phyloP scores from a whole-genome alignment of 2,329 filamentous ascomycete species.

The Neocatenulostroma microsporum region DNA sequence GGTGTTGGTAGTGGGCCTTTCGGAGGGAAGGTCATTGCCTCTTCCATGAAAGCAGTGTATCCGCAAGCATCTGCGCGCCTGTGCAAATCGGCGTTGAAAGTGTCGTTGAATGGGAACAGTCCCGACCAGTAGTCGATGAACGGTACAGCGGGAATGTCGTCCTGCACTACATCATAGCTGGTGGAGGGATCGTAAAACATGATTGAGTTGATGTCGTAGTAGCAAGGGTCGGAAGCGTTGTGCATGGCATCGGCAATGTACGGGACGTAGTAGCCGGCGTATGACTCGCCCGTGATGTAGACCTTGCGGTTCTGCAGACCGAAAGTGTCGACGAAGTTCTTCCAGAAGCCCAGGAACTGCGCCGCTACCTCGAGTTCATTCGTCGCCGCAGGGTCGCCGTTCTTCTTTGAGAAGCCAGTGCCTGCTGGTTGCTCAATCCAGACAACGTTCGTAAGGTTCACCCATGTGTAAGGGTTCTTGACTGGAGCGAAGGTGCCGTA shows the following conservation, averaged over 20 bases:
- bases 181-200: constrained; percentile 34
- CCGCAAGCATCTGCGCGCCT: constrained; percentile 29
- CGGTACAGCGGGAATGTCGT: constrained; percentile 42
- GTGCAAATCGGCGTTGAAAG: constrained; percentile 32
- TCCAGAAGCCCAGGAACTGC: constrained; percentile 40
- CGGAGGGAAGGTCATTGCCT: constrained; percentile 36
- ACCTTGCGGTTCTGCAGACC: constrained; percentile 45
- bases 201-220: constrained; percentile 28
- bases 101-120: constrained; percentile 37
- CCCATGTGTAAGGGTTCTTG: constrained; percentile 36
- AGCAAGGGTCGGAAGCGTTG: constrained; percentile 20
- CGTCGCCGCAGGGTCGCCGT: constrained; percentile 21
- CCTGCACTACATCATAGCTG: constrained; percentile 43
- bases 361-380: constrained; percentile 35
- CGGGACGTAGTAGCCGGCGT: constrained; percentile 26
- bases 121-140: constrained; percentile 35
- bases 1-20: constrained; percentile 16
- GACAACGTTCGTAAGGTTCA: constrained; percentile 35
- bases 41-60: constrained; percentile 42
- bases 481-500: constrained; percentile 25
- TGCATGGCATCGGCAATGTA: constrained; percentile 29
- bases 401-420: constrained; percentile 15
- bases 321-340: constrained; percentile 47
- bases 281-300: constrained; percentile 27
- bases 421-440: constrained; percentile 35